Conservation (phyloP, 2,329 filamentous ascomycete species). For the Diaporthe citriasiana region DNA sequence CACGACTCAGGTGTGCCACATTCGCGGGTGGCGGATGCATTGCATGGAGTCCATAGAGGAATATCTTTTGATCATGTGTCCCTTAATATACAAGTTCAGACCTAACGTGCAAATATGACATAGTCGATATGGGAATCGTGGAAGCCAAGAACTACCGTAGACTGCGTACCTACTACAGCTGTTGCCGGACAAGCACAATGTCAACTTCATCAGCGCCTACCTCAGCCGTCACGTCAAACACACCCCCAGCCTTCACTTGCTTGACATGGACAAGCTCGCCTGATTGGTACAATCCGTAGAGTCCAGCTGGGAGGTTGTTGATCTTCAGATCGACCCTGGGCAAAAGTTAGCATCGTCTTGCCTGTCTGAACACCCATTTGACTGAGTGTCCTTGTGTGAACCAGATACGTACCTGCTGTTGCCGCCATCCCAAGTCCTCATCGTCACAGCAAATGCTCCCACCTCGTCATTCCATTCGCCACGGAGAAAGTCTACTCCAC, state of each 20-base stretch:
- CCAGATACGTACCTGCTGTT: background rate
- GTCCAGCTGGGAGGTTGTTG: constrained; percentile 23
- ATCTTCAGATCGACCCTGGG: constrained; percentile 13
- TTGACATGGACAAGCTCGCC: constrained; percentile 3
- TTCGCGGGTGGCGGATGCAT: background rate
- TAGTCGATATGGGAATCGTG: background rate
- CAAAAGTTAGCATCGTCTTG: background rate
- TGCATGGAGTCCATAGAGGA: background rate
- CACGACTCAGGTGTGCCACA: constrained; percentile 25
- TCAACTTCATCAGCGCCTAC: constrained; percentile 26
- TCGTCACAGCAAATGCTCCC: constrained; percentile 11
- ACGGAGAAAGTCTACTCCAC: constrained; percentile 29
- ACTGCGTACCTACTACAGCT: background rate
- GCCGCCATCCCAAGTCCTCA: constrained; percentile 31
- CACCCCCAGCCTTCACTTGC: background rate
- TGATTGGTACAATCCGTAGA: constrained; percentile 30
- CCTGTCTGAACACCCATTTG: background rate
- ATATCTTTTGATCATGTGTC: background rate
- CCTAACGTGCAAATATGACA: background rate
- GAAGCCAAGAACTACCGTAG: background rate
- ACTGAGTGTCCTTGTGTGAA: no score
- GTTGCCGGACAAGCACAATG: constrained; percentile 14
- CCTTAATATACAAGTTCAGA: background rate
- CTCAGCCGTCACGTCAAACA: constrained; percentile 5
- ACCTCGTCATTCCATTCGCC: constrained; percentile 30